phyloP scores from a whole-genome alignment of 495 filamentous ascomycete species.

The Lasiosphaeria miniovina region DNA sequence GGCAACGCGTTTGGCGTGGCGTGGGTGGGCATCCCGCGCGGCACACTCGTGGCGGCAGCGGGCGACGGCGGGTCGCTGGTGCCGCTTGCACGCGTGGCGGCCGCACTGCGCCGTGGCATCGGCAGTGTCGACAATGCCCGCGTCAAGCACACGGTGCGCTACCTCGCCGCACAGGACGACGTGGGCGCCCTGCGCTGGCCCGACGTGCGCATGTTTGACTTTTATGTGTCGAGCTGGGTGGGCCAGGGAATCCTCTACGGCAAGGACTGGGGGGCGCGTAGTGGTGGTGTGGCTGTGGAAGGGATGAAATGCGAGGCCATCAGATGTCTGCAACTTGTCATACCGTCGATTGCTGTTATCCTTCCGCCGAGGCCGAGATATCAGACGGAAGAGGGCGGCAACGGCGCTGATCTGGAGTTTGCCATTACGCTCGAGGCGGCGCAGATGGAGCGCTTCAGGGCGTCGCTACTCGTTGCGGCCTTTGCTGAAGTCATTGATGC shows the following conservation, averaged over 20 bases:
- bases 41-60: background rate
- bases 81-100: background rate
- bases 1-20: conserved; percentile 4
- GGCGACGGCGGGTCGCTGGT: background rate
- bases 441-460: background rate
- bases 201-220: background rate
- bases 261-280: background rate
- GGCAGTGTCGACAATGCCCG: background rate
- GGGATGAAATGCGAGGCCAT: conserved; percentile 3
- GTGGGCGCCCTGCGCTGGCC: background rate
- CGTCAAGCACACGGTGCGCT: background rate
- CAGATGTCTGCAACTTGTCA: background rate
- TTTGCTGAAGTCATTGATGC: conserved; percentile 2
- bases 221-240: conserved; percentile 5
- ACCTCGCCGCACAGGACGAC: background rate
- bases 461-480: background rate
- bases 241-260: background rate
- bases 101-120: background rate
- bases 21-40: background rate
- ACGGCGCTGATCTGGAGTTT: background rate
- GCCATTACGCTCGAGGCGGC: background rate
- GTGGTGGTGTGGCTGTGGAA: background rate
- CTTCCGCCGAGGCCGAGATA: background rate
- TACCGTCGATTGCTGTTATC: background rate
- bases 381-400: background rate